phyloP scores from a whole-genome alignment of 2,329 filamentous ascomycete genomes.

The Colletotrichum eleusines region DNA sequence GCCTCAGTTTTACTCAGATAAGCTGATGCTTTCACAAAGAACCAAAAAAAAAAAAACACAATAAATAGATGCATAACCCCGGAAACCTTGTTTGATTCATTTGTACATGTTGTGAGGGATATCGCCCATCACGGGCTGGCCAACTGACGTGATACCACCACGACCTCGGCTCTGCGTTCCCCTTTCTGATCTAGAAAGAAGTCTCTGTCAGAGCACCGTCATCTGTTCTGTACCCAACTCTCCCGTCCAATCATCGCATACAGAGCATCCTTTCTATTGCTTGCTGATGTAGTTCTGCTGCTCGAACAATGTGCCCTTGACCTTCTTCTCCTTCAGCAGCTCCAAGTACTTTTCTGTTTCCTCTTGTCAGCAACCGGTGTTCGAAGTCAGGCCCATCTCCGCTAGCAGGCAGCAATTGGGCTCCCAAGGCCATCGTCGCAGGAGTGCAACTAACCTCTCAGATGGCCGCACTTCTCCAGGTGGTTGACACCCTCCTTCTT shows the following conservation, averaged over 20 bases:
- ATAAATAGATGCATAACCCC: conserved; percentile 37
- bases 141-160: conserved; percentile 30
- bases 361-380: conserved; percentile 18
- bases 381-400: conserved; percentile 1
- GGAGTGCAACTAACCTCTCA: conserved; percentile 76
- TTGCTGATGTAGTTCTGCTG: conserved; percentile 81
- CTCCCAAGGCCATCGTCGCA: not conserved
- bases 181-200: conserved; percentile 19
- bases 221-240: conserved; percentile 1
- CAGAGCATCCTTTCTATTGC: conserved; percentile 48
- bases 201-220: conserved; percentile 25
- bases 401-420: not conserved
- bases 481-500: conserved; percentile 87
- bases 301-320: conserved; percentile 83
- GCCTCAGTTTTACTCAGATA: rapidly evolving
- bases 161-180: conserved; percentile 22
- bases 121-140: conserved; percentile 35
- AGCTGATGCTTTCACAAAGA: not conserved
- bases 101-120: conserved; percentile 40
- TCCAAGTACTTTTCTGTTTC: conserved; percentile 80
- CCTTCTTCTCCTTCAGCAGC: conserved; percentile 79
- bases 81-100: conserved; percentile 38
- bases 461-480: conserved; percentile 84
- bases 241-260: conserved; percentile 26
- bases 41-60: not conserved